A percentile compares a stretch with the other conserved stretches of the same genome.
These are phyloP conservation scores for Botrytis fragariae DNA, from an alignment of 2,329 filamentous ascomycete species.

Conservation along the genomic window DNA sequence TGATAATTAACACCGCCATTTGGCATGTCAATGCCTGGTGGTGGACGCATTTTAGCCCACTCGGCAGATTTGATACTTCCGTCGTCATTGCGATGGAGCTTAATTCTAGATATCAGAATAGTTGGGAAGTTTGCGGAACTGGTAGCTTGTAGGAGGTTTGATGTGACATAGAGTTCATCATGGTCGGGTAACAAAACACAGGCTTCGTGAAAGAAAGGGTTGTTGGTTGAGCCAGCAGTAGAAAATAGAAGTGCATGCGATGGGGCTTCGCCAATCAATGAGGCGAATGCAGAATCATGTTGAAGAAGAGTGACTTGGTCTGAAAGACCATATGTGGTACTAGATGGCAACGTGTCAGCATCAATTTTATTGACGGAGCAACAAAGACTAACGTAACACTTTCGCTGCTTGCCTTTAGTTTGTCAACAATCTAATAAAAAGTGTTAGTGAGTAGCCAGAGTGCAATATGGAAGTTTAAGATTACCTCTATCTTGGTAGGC, in stretches of 20 bases:
- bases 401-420: conserved; percentile 9
- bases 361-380: neutral
- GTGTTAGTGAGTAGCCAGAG: neutral
- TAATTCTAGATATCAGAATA: conserved; percentile 47
- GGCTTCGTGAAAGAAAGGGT: conserved; percentile 48
- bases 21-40: conserved; percentile 40
- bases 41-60: conserved; percentile 40
- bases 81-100: conserved; percentile 34
- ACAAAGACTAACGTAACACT: neutral
- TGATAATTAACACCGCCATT: conserved; percentile 30
- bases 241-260: conserved; percentile 45
- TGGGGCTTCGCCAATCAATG: conserved; percentile 39
- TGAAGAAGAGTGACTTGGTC: conserved; percentile 40
- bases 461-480: neutral
- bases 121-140: conserved; percentile 42
- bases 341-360: conserved; percentile 23
- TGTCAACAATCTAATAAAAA: conserved; percentile 6
- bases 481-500: conserved; percentile 18
- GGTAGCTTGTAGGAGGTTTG: conserved; percentile 43
- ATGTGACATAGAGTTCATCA: conserved; percentile 48
- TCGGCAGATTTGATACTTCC: conserved; percentile 37
- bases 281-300: conserved; percentile 42
- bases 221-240: conserved; percentile 42
- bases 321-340: conserved; percentile 23
- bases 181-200: conserved; percentile 44